These are phyloP conservation scores for Diutina siamensis DNA, from an alignment of 1,139 yeast genomes.

Conservation along the genomic window DNA sequence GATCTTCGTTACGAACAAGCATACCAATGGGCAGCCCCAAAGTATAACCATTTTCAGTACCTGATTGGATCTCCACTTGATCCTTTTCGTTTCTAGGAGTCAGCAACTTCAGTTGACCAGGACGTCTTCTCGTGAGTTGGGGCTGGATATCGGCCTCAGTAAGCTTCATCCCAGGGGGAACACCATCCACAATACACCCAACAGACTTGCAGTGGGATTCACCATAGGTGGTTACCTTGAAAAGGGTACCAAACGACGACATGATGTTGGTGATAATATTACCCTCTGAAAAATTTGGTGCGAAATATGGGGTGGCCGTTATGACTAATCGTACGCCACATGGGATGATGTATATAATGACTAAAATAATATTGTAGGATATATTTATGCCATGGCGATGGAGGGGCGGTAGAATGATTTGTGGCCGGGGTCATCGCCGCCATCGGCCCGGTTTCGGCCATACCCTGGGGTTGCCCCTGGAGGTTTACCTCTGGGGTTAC, in stretches of 20 bases:
- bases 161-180: constrained; percentile 86
- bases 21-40: constrained; percentile 94
- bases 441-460: too few relatives aligned
- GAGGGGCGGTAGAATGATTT: too few relatives aligned
- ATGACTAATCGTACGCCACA: too few relatives aligned
- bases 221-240: constrained; percentile 85
- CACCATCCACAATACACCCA: constrained; percentile 97
- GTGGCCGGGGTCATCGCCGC: too few relatives aligned
- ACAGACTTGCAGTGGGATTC: constrained; percentile 98
- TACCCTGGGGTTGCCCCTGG: too few relatives aligned
- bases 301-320: neutral
- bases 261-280: too few relatives aligned
- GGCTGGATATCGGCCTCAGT: constrained; percentile 88
- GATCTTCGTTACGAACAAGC: constrained; percentile 89
- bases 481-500: neutral
- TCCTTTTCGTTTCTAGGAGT: constrained; percentile 97
- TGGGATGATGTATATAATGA: too few relatives aligned
- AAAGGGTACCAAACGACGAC: constrained; percentile 35
- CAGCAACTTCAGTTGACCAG: constrained; percentile 86
- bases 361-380: too few relatives aligned
- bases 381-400: too few relatives aligned
- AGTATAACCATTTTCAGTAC: constrained; percentile 84
- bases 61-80: constrained; percentile 83
- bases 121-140: constrained; percentile 91
- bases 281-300: neutral